These are phyloP conservation scores for Viola pubescens DNA, from an alignment of 441 rosid species.

Conservation along the genomic window DNA sequence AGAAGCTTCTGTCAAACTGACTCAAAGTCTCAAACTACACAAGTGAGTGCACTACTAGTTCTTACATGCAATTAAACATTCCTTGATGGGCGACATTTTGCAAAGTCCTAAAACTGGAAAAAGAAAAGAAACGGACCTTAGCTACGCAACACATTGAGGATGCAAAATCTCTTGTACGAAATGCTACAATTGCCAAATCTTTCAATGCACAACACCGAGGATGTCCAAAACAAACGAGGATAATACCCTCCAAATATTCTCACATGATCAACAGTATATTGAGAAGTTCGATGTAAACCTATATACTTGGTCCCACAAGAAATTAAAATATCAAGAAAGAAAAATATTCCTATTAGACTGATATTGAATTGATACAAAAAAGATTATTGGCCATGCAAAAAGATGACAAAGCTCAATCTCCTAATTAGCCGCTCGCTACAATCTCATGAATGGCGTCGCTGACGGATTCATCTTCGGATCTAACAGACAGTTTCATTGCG, in stretches of 20 bases:
- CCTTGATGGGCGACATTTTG: too few relatives aligned
- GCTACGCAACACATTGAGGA: too few relatives aligned
- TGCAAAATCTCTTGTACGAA: neutral
- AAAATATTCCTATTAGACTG: slow-evolving; percentile 11
- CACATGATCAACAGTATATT: neutral
- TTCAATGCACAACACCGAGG: neutral
- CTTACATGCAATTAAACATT: too few relatives aligned
- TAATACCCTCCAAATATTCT: slow-evolving; percentile 15
- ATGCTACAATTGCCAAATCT: neutral
- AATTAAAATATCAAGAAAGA: neutral
- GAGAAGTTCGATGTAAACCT: slow-evolving; percentile 13
- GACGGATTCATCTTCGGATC: slow-evolving; percentile 73
- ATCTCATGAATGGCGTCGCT: slow-evolving; percentile 83
- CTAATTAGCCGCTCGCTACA: slow-evolving; percentile 69
- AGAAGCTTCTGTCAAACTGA: too few relatives aligned
- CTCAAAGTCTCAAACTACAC: too few relatives aligned
- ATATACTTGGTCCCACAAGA: slow-evolving; percentile 8
- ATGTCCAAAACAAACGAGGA: neutral
- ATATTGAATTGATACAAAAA: slow-evolving; percentile 20
- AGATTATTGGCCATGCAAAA: slow-evolving; percentile 13
- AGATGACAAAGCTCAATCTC: slow-evolving; percentile 1
- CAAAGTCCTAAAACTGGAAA: too few relatives aligned
- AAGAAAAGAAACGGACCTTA: too few relatives aligned
- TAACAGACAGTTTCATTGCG: slow-evolving; percentile 80
- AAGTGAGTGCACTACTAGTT: too few relatives aligned